Conservation (phyloP, 2,329 filamentous ascomycete species). For the Colletotrichum camelliae region DNA sequence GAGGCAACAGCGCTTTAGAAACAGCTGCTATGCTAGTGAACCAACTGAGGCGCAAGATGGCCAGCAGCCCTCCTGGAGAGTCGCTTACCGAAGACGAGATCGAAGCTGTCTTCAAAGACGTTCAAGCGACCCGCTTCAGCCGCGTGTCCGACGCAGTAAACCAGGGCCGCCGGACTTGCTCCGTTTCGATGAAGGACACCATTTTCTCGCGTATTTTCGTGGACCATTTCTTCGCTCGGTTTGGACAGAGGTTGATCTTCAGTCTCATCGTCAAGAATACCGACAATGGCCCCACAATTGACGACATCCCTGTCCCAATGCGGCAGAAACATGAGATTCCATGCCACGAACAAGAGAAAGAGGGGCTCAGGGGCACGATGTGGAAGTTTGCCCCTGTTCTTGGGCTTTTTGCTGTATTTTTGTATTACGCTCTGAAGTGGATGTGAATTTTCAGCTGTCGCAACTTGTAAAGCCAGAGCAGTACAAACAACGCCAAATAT, state of each 20-base stretch:
- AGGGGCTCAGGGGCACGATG: not conserved
- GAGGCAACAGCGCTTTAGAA: constrained; percentile 27
- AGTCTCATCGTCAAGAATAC: not conserved
- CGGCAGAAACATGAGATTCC: not conserved
- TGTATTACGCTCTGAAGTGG: not conserved
- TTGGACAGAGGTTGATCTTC: not conserved
- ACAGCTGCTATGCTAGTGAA: constrained; percentile 23
- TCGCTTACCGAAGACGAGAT: no score
- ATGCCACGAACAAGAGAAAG: not conserved
- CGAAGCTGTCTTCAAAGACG: not conserved
- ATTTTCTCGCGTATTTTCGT: fast-evolving
- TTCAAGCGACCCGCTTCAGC: not conserved
- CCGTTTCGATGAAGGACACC: not conserved
- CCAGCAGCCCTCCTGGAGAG: no score
- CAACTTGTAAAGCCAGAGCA: not conserved
- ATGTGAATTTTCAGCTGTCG: not conserved
- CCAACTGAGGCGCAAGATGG: not conserved
- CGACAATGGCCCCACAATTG: not conserved
- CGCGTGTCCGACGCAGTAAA: not conserved
- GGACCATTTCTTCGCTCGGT: not conserved
- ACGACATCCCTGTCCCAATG: not conserved
- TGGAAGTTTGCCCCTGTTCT: not conserved
- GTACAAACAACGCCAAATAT: not conserved
- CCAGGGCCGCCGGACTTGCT: not conserved
- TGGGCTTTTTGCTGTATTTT: not conserved